phyloP scores from a whole-genome alignment of 2,329 filamentous ascomycete genomes.

The Trichoderma atroviride region DNA sequence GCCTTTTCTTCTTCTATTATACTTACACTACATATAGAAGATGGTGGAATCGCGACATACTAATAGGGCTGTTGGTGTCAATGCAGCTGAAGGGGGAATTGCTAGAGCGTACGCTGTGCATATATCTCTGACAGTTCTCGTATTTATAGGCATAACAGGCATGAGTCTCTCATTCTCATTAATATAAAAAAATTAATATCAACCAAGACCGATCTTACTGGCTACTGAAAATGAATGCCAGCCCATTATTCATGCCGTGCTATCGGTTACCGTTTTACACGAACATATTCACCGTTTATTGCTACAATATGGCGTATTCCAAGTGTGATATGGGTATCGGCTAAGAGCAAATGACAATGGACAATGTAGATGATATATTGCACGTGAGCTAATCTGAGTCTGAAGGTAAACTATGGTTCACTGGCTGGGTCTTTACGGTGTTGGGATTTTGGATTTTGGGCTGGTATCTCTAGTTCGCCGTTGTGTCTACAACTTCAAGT shows the following conservation, averaged over 20 bases:
- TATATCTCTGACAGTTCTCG: background rate
- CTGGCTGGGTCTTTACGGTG: background rate
- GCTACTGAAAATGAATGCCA: background rate
- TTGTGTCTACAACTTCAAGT: too few relatives aligned
- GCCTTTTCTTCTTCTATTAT: background rate
- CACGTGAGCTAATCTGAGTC: background rate
- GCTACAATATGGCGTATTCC: background rate
- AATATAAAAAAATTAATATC: background rate
- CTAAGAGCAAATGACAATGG: background rate
- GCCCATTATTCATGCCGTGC: background rate
- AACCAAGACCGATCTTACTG: background rate
- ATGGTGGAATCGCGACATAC: background rate
- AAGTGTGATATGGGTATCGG: background rate
- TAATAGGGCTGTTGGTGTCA: background rate
- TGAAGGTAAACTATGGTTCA: background rate
- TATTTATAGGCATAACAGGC: background rate
- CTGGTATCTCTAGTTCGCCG: too few relatives aligned
- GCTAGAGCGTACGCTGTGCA: background rate
- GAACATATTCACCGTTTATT: background rate
- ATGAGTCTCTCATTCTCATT: background rate
- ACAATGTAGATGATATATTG: background rate
- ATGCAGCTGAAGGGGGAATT: background rate
- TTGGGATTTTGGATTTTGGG: too few relatives aligned
- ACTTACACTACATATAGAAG: background rate
- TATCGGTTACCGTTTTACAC: background rate